phyloP scores from a whole-genome alignment of 345 rosid species.

The Aethionema arabicum region DNA sequence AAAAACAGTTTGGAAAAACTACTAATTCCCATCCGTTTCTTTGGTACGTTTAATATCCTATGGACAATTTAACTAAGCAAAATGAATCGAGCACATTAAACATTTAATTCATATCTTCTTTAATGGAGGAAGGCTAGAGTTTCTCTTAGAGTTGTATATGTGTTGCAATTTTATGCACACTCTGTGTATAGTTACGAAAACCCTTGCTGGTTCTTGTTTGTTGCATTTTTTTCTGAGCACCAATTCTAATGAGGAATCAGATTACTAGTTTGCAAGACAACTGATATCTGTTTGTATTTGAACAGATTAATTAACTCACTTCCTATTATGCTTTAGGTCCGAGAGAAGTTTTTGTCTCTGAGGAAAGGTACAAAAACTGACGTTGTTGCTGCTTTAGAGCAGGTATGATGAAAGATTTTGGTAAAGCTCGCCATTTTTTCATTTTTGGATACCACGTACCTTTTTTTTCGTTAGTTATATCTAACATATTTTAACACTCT shows the following conservation, averaged over 20 bases:
- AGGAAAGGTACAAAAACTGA: slow-evolving; percentile 88
- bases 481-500: slow-evolving; percentile 28
- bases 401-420: slow-evolving; percentile 48
- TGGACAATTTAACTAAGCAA: not conserved
- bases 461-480: not conserved
- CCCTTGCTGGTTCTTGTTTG: slow-evolving; percentile 8
- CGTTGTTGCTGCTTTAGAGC: slow-evolving; percentile 70
- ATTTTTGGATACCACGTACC: slow-evolving; percentile 5
- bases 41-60: slow-evolving; percentile 1
- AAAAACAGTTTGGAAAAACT: slow-evolving; percentile 3
- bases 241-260: not conserved
- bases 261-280: slow-evolving; percentile 15
- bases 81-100: not conserved
- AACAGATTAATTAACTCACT: slow-evolving; percentile 3
- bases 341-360: slow-evolving; percentile 90
- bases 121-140: not conserved
- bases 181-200: slow-evolving; percentile 12
- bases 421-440: slow-evolving; percentile 3
- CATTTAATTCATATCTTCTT: slow-evolving; percentile 1
- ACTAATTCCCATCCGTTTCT: slow-evolving; percentile 10
- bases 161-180: not conserved
- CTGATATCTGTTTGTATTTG: slow-evolving; percentile 5
- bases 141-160: not conserved
- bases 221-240: slow-evolving; percentile 13
- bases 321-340: slow-evolving; percentile 55